Conservation (phyloP, 352 stramenopile species). For the Pythium rishiriense region DNA sequence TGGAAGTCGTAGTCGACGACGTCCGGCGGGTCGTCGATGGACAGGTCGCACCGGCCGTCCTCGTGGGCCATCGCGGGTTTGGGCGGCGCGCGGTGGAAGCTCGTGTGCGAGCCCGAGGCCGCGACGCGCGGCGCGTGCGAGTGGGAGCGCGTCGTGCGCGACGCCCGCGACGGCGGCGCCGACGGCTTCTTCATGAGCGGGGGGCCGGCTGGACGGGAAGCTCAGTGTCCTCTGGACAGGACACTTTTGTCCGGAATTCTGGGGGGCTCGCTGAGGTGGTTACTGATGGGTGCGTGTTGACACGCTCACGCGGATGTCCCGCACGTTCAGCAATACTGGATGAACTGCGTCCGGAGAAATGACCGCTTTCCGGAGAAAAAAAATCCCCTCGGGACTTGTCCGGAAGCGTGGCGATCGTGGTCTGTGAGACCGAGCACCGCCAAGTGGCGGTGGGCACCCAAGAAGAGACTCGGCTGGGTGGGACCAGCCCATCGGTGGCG, state of each 20-base stretch:
- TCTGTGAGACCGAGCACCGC: not conserved
- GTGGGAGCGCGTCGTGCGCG: slow-evolving; percentile 7
- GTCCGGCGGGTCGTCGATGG: slow-evolving; percentile 16
- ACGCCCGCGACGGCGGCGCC: not conserved
- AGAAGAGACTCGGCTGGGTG: not conserved
- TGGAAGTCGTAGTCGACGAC: slow-evolving; percentile 19
- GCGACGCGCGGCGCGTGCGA: slow-evolving; percentile 18
- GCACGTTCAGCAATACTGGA: not conserved
- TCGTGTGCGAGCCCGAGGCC: slow-evolving; percentile 22
- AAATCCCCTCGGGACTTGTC: not conserved
- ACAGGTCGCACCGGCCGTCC: slow-evolving; percentile 25
- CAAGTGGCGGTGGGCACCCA: not conserved
- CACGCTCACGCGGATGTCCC: not conserved
- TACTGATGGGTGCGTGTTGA: not conserved
- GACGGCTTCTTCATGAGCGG: slow-evolving; percentile 14
- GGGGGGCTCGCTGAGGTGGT: not conserved
- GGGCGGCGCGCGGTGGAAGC: not conserved
- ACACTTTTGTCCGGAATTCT: not conserved
- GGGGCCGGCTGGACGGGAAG: not conserved
- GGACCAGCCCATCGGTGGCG: not conserved
- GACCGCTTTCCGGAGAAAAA: not conserved
- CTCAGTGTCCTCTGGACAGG: not conserved
- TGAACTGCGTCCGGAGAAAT: not conserved
- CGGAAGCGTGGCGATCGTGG: not conserved
- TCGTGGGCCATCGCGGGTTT: slow-evolving; percentile 26